phyloP scores from a whole-genome alignment of 2,329 filamentous ascomycete species.

The Penicillium aurantiogriseum region DNA sequence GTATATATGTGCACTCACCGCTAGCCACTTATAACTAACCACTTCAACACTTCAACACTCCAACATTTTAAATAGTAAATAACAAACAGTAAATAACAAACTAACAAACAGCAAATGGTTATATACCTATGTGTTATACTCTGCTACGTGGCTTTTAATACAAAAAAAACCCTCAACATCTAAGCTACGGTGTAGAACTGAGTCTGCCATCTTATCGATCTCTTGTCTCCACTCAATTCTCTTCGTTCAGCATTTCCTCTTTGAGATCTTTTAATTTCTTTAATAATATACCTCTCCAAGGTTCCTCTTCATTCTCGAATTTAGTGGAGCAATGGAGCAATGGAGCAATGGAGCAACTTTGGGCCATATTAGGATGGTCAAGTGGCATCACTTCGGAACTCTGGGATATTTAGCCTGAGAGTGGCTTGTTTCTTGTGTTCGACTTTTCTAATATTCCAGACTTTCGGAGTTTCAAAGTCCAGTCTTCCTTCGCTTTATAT shows the following conservation, averaged over 20 bases:
- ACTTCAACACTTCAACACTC: background rate
- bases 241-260: background rate
- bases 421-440: background rate
- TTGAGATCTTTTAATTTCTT: background rate
- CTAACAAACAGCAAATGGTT: background rate
- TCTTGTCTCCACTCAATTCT: background rate
- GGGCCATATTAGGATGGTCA: background rate
- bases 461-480: background rate
- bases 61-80: background rate
- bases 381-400: conserved; percentile 9
- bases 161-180: background rate
- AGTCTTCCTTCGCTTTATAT: background rate
- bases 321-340: background rate
- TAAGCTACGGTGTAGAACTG: conserved; percentile 11
- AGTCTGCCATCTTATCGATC: conserved; percentile 15
- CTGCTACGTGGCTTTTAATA: background rate
- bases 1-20: background rate
- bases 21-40: background rate
- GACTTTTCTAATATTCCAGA: no score
- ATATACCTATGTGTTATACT: background rate
- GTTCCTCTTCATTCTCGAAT: background rate
- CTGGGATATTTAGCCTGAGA: background rate
- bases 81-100: background rate
- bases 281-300: background rate
- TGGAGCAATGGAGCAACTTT: background rate